Percentiles rank a stretch among this genome's conserved stretches.
Conservation (phyloP, 2,329 filamentous ascomycete genomes). For the Gremmenia infestans region DNA sequence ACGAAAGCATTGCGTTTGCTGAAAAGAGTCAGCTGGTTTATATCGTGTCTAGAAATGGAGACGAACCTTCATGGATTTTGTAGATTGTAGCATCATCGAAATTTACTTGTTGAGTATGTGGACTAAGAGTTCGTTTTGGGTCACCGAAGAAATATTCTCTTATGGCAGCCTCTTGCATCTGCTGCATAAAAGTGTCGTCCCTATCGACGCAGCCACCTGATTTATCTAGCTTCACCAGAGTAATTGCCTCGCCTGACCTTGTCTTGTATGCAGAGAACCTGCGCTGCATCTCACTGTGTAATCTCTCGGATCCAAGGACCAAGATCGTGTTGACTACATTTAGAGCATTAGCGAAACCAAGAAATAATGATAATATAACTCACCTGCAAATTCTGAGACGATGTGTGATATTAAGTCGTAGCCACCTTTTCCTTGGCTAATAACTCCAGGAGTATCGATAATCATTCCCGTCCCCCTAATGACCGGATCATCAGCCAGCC, state of each 20-base stretch:
- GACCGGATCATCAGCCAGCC: conserved; percentile 69
- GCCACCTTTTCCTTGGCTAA: conserved; percentile 59
- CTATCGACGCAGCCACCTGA: conserved; percentile 80
- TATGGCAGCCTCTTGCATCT: conserved; percentile 69
- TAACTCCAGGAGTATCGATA: conserved; percentile 73
- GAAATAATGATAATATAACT: conserved; percentile 23
- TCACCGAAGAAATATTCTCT: conserved; percentile 95
- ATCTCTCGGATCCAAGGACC: conserved; percentile 71
- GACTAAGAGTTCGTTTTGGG: conserved; percentile 69
- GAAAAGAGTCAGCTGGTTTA: conserved; percentile 9
- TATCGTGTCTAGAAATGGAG: background rate
- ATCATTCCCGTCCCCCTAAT: conserved; percentile 73
- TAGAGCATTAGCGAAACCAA: conserved; percentile 4
- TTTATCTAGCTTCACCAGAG: conserved; percentile 73
- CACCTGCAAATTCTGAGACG: conserved; percentile 61
- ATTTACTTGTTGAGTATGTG: conserved; percentile 79
- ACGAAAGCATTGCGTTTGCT: conserved; percentile 28
- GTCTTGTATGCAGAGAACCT: conserved; percentile 57
- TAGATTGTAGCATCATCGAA: conserved; percentile 73
- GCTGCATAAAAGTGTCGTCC: conserved; percentile 68
- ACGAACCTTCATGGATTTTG: conserved; percentile 56
- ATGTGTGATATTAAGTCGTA: conserved; percentile 80
- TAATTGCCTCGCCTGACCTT: conserved; percentile 61
- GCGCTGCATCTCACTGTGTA: conserved; percentile 69
- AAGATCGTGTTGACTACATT: conserved; percentile 68